Evolutionary conservation across 2,329 filamentous ascomycete genomes (phyloP), one percentile per base, ranked within the genome.

Genomic region (Fusarium drepaniforme): DNA sequence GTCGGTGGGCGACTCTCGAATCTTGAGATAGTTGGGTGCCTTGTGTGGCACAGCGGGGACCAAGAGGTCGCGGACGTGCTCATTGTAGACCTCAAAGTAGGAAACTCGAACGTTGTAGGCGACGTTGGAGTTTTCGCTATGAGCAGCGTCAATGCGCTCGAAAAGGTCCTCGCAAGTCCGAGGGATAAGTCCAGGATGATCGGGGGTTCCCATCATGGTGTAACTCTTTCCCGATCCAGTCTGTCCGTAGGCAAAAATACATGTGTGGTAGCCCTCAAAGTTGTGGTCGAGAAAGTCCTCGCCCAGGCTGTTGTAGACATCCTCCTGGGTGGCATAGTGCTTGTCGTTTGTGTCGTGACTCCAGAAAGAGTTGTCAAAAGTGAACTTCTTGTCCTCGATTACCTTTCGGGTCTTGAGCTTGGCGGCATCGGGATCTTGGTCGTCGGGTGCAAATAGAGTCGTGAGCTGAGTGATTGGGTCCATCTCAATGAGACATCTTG

Each of bases 41-140:
- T 94, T 93, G 66, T 92, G 93, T 5, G 89, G 86, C 12, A 86
- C 81, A 33, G 93, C 89, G 13, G 96, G 94, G 0, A 95, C 93
- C 56, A 99, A 90, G 40, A 99, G 87, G 81, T 99, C 97, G 68
- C 97, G 94, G 60, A 99, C 97, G 84, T 98, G 97, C 85, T 99
- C 97, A 84, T 99, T 99, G 89, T 99, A 99, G 72, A 99, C 97
- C 83, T 99, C 97, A 80, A 99, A 98, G 86, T 99, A 99, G 5
- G 96, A 98, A 33, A 98, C 97, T 73, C 97, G 93, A 75, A 99
- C 97, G 79, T 96, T 97, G 88, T 98, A 99, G 77, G 94, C 97
- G 82, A 98, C 95, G 83, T 97, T 97, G 64, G 95, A 93, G 56
- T 93, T 93, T 80, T 97, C 93, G 76, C 94, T 92, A 65, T 90